These are phyloP conservation scores for Zasmidium citrigriseum DNA, from an alignment of 2,329 filamentous ascomycete species.

Conservation along the genomic window DNA sequence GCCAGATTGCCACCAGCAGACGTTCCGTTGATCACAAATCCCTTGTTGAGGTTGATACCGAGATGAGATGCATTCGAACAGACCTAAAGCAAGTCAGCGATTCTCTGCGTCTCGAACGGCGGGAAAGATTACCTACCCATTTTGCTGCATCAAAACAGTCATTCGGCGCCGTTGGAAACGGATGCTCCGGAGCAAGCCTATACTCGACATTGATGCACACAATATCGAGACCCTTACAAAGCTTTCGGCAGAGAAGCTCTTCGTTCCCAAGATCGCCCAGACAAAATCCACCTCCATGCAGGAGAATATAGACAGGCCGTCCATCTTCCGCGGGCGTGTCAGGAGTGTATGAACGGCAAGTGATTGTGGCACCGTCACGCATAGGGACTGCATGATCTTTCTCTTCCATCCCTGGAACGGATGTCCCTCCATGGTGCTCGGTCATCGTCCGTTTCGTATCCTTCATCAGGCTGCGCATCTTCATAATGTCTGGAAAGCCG, in stretches of 20 bases:
- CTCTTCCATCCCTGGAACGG: neutral
- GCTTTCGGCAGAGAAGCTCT: conserved; percentile 19
- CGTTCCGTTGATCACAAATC: conserved; percentile 52
- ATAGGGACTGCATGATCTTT: conserved; percentile 5
- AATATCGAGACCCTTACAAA: conserved; percentile 14
- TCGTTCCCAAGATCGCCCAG: conserved; percentile 47
- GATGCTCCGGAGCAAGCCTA: conserved; percentile 48
- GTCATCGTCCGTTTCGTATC: neutral
- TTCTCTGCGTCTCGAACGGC: neutral
- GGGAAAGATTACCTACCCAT: conserved; percentile 14
- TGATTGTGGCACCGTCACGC: conserved; percentile 17
- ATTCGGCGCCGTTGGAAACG: conserved; percentile 46
- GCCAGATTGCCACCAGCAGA: conserved; percentile 48
- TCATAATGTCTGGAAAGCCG: neutral
- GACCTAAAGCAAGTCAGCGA: neutral
- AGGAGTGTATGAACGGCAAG: conserved; percentile 18
- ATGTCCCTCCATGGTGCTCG: neutral
- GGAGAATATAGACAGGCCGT: conserved; percentile 40
- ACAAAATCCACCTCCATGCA: conserved; percentile 48
- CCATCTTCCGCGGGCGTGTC: conserved; percentile 2
- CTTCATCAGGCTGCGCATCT: neutral
- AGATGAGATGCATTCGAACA: conserved; percentile 34
- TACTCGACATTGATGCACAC: conserved; percentile 31
- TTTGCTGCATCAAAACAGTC: conserved; percentile 49
- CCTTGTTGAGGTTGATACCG: conserved; percentile 30